Evolutionary conservation across 2,329 filamentous ascomycete species (phyloP).

Genomic region (Zopfia rhizophila): DNA sequence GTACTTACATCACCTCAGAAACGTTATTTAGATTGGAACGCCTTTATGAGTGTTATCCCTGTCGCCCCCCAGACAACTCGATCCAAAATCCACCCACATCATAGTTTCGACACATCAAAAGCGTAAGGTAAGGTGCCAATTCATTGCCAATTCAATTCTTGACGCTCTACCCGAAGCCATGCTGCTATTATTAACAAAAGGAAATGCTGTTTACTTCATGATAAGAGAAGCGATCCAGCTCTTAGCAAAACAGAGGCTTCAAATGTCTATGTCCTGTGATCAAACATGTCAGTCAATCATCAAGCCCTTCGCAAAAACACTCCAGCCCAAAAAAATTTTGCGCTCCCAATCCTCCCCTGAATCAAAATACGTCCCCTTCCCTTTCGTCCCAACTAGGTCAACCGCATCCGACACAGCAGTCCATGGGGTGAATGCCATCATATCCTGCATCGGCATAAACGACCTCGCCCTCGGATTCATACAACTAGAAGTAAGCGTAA

Average conservation of each 20-base stretch:
- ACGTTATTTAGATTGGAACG: too few relatives aligned
- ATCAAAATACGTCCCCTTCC: not conserved
- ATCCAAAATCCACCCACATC: too few relatives aligned
- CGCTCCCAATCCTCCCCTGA: constrained; percentile 28
- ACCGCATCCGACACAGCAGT: constrained; percentile 6
- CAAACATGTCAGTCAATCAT: not conserved
- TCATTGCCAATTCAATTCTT: not conserved
- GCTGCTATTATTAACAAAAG: not conserved
- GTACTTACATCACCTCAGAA: too few relatives aligned
- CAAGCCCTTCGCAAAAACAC: constrained; percentile 23
- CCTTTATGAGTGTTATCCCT: too few relatives aligned
- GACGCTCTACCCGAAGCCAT: not conserved
- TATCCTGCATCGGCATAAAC: not conserved
- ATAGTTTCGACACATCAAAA: too few relatives aligned
- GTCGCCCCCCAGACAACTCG: too few relatives aligned
- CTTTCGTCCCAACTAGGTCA: not conserved
- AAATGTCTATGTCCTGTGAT: not conserved
- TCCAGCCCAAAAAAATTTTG: constrained; percentile 29
- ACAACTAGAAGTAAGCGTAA: not conserved
- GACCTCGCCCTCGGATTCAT: not conserved
- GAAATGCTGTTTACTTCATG: too few relatives aligned
- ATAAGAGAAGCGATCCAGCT: not conserved
- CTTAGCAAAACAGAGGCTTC: not conserved
- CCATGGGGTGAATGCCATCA: constrained; percentile 16
- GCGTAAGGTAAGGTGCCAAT: not conserved